phyloP scores from a whole-genome alignment of 129 eudicot genomes.

The Heracleum sosnowskyi region DNA sequence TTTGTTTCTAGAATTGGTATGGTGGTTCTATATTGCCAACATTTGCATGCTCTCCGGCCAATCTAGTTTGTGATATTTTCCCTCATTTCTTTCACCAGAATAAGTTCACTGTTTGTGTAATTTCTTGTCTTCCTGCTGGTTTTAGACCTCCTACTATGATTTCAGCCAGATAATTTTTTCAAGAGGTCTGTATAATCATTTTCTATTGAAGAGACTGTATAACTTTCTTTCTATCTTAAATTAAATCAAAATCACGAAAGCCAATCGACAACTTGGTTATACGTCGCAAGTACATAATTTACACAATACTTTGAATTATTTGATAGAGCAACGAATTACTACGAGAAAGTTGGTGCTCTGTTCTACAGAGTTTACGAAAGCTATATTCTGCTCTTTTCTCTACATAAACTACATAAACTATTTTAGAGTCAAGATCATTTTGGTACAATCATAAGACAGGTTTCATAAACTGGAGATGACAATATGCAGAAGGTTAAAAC shows the following conservation, averaged over 20 bases:
- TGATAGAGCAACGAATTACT: too few species aligned
- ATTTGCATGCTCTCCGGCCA: neutral
- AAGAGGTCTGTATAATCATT: neutral
- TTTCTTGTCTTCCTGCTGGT: conserved; percentile 55
- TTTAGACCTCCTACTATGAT: conserved; percentile 46
- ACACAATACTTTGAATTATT: too few species aligned
- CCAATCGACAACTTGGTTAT: too few species aligned
- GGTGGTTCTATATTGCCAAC: neutral
- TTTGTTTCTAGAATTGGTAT: neutral
- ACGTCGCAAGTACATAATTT: too few species aligned
- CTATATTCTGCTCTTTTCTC: too few species aligned
- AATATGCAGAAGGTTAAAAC: neutral
- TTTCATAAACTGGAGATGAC: neutral
- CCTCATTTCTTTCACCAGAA: conserved; percentile 25
- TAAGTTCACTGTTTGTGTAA: conserved; percentile 49
- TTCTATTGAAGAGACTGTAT: neutral
- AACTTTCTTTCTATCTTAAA: neutral
- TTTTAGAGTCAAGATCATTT: neutral
- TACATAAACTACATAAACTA: neutral
- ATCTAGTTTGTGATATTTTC: neutral
- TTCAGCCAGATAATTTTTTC: conserved; percentile 17
- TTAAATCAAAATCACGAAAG: too few species aligned
- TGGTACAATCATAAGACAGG: neutral
- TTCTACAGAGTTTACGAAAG: too few species aligned
- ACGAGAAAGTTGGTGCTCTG: too few species aligned